phyloP scores from a whole-genome alignment of 192 early-diverging fungal genomes.

The Umbelopsis vinacea region DNA sequence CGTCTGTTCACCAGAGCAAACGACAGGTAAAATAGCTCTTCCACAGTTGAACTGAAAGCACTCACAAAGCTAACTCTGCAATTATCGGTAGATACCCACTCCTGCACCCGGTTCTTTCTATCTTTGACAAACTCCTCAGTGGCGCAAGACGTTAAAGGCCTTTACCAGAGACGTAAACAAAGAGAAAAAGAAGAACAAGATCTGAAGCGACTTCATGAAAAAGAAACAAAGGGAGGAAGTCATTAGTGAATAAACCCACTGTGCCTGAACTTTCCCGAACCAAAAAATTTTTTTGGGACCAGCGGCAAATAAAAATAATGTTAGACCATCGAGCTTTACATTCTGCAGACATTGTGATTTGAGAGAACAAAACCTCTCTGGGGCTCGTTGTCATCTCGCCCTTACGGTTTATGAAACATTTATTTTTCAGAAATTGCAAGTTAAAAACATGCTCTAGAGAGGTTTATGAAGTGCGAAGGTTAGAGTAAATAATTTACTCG shows the following conservation, averaged over 20 bases:
- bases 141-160: not conserved
- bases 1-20: conserved; percentile 48
- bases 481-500: conserved; percentile 27
- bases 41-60: not conserved
- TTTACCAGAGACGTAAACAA: not conserved
- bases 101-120: conserved; percentile 7
- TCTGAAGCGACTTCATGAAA: not conserved
- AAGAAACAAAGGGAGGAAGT: not conserved
- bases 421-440: conserved; percentile 17
- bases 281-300: not conserved
- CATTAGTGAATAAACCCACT: not conserved
- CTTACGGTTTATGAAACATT: not conserved
- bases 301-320: not conserved
- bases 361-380: conserved; percentile 28
- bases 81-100: not conserved
- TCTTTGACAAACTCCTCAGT: conserved; percentile 1
- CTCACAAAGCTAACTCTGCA: not conserved
- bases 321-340: not conserved
- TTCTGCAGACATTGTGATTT: conserved; percentile 23
- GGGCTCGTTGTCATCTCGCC: conserved; percentile 28
- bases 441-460: conserved; percentile 7
- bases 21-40: conserved; percentile 47
- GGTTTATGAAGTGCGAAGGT: conserved; percentile 9
- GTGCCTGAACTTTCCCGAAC: not conserved
- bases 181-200: not conserved